phyloP scores from a whole-genome alignment of 1,139 yeast species.

The Saccharomyces pastorianus region DNA sequence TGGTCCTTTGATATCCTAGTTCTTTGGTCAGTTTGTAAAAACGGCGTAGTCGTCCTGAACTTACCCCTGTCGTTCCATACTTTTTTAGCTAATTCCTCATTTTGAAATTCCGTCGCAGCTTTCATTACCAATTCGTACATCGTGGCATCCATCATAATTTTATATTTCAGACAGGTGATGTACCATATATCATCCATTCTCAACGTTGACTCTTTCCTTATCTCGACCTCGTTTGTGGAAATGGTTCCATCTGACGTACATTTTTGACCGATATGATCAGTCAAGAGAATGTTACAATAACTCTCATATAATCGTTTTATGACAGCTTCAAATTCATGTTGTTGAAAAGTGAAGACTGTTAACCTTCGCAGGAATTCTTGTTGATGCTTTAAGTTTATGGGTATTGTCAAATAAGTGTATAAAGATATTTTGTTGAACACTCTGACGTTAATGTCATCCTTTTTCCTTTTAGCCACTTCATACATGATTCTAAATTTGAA shows the following conservation, averaged over 20 bases:
- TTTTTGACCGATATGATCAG: background rate
- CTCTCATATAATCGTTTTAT: conserved; percentile 6
- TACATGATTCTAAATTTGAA: conserved; percentile 17
- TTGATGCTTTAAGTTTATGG: conserved; percentile 20
- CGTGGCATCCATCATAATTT: conserved; percentile 37
- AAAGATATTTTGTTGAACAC: conserved; percentile 19
- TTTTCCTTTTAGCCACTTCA: conserved; percentile 16
- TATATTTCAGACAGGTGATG: conserved; percentile 18
- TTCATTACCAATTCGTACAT: conserved; percentile 57
- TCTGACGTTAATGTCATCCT: conserved; percentile 13
- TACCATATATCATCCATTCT: conserved; percentile 4
- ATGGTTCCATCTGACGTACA: background rate
- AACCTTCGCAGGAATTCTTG: conserved; percentile 24
- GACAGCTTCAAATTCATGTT: conserved; percentile 18
- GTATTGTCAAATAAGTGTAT: conserved; percentile 23
- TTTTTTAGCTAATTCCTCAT: conserved; percentile 50
- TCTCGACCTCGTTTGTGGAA: background rate
- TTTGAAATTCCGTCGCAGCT: conserved; percentile 52
- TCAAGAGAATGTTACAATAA: background rate
- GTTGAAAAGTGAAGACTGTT: conserved; percentile 24
- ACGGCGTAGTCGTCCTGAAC: conserved; percentile 49
- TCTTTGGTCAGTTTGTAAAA: conserved; percentile 35
- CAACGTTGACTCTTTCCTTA: background rate
- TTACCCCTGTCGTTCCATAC: conserved; percentile 75
- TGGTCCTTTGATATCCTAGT: conserved; percentile 45